Conservation (phyloP, 148 eudicot species). For the Fallopia convolvulus region DNA sequence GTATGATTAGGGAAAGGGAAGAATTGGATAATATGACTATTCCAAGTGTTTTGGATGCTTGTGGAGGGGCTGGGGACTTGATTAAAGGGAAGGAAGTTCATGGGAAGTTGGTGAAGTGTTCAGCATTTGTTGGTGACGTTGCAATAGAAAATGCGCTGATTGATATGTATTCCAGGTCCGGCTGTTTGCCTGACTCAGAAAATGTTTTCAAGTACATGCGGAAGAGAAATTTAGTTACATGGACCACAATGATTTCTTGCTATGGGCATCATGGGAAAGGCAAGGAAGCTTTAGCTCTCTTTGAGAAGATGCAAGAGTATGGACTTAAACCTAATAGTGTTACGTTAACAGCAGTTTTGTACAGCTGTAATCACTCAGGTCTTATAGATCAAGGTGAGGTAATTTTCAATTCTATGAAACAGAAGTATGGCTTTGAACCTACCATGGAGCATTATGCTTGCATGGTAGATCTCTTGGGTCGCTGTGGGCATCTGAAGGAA, state of each 20-base stretch:
- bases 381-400: conserved; percentile 18
- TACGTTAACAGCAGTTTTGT: conserved; percentile 22
- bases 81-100: conserved; percentile 27
- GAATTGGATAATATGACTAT: conserved; percentile 18
- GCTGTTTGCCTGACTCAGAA: conserved; percentile 20
- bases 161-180: conserved; percentile 23
- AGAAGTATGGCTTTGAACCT: conserved; percentile 16
- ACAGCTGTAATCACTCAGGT: conserved; percentile 27
- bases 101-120: conserved; percentile 19
- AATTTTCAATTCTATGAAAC: conserved; percentile 18
- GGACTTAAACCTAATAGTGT: conserved; percentile 24
- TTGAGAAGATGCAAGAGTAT: conserved; percentile 18
- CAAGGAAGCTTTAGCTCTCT: conserved; percentile 19
- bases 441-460: conserved; percentile 17
- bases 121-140: conserved; percentile 7
- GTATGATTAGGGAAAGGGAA: conserved; percentile 18
- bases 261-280: conserved; percentile 27
- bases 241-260: conserved; percentile 29
- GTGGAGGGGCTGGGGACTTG: conserved; percentile 23
- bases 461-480: conserved; percentile 24
- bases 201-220: conserved; percentile 16
- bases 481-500: conserved; percentile 19
- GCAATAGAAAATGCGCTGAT: conserved; percentile 22
- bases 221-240: conserved; percentile 18
- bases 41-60: conserved; percentile 23